Evolutionary conservation across 306 rosid species (phyloP).

Genomic region (Prinsepia uniflora): DNA sequence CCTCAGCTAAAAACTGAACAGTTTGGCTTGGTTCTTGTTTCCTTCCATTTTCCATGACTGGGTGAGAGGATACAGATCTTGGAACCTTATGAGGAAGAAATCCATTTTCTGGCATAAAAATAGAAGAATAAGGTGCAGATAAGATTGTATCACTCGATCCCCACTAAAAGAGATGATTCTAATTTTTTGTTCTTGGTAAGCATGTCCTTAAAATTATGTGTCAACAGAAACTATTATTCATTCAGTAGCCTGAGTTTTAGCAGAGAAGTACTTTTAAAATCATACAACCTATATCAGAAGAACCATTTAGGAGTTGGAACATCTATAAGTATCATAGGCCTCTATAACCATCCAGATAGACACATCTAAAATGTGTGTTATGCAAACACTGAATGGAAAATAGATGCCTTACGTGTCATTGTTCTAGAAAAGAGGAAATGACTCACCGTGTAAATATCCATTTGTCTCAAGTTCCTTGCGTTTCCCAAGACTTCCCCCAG

Average conservation of each 20-base stretch:
- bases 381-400: neutral
- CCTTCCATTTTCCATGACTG: slow-evolving; percentile 8
- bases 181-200: neutral
- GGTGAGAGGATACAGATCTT: slow-evolving; percentile 7
- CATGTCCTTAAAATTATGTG: neutral
- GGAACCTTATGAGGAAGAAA: slow-evolving; percentile 16
- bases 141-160: neutral
- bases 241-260: neutral
- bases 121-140: slow-evolving; percentile 6
- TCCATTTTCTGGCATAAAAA: slow-evolving; percentile 17
- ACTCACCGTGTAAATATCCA: slow-evolving; percentile 20
- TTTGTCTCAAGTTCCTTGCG: slow-evolving; percentile 16
- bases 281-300: neutral
- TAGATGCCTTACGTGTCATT: neutral
- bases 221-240: neutral
- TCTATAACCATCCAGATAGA: neutral
- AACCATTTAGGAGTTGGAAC: neutral
- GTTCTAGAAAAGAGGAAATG: neutral
- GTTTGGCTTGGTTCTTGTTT: slow-evolving; percentile 11
- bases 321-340: neutral
- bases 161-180: neutral
- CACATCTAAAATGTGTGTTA: neutral
- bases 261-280: neutral
- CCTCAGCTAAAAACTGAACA: neutral
- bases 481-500: slow-evolving; percentile 12